These are phyloP conservation scores for Fusarium algeriense DNA, from an alignment of 2,329 filamentous ascomycete genomes.

Conservation along the genomic window DNA sequence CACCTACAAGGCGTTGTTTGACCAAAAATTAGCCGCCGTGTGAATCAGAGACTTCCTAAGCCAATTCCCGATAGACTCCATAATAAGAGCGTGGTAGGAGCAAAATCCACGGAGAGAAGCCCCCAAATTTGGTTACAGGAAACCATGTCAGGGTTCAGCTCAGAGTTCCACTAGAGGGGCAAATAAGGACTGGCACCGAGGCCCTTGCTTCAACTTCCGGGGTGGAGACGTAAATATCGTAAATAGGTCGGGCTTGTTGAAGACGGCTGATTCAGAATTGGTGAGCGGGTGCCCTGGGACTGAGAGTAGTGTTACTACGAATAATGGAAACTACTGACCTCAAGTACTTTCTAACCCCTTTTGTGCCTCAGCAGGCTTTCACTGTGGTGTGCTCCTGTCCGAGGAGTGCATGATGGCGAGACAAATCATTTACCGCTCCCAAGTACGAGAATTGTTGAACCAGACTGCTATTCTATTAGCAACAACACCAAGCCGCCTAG, in stretches of 20 bases:
- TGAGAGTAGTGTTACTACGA: not conserved
- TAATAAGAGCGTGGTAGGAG: conserved; percentile 4
- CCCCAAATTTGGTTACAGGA: conserved; percentile 14
- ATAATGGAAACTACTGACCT: not conserved
- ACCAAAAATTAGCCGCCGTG: conserved; percentile 16
- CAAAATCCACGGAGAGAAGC: conserved; percentile 7
- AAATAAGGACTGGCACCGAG: not conserved
- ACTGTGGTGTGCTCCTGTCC: conserved; percentile 17
- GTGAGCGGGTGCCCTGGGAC: not conserved
- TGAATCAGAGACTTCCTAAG: conserved; percentile 7
- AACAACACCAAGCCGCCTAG: not conserved
- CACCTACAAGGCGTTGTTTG: not conserved
- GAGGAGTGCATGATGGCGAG: conserved; percentile 12
- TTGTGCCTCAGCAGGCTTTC: not conserved
- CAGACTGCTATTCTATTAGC: not conserved
- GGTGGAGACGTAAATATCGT: not conserved
- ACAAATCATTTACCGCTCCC: not conserved
- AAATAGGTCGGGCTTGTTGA: conserved; percentile 9
- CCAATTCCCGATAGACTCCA: conserved; percentile 6
- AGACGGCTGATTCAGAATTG: conserved; percentile 7
- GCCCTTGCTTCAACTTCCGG: conserved; percentile 14
- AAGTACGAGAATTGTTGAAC: conserved; percentile 5
- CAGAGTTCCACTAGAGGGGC: conserved; percentile 9
- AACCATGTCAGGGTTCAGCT: conserved; percentile 10
- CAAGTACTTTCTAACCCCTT: not conserved